phyloP scores from a whole-genome alignment of 176 grass and related monocot genomes.

The Carex parvula region DNA sequence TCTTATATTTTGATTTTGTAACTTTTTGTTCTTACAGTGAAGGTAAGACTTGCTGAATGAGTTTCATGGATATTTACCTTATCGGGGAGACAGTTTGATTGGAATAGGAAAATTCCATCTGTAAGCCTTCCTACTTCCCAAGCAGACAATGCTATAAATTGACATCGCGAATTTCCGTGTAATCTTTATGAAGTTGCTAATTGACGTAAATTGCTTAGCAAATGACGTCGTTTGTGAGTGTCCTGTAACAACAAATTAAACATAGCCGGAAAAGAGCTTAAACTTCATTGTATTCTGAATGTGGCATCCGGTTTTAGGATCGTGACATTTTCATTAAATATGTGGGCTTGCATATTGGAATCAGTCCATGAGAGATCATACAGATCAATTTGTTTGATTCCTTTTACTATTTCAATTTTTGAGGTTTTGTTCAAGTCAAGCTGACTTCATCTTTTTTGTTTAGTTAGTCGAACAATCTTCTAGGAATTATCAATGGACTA shows the following conservation, averaged over 20 bases:
- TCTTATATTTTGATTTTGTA: neutral
- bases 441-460: conserved; percentile 39
- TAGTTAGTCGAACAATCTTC: conserved; percentile 64
- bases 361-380: neutral
- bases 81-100: conserved; percentile 18
- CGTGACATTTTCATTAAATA: neutral
- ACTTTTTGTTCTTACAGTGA: no score
- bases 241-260: neutral
- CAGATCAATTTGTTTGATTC: neutral
- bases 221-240: neutral
- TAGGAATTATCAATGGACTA: conserved; percentile 48
- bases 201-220: neutral
- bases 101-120: neutral
- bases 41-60: neutral
- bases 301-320: neutral
- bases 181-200: neutral
- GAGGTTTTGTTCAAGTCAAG: conserved; percentile 22
- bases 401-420: neutral
- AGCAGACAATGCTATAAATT: neutral
- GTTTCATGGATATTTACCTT: neutral
- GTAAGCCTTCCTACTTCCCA: neutral
- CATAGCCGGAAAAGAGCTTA: neutral
- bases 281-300: neutral
- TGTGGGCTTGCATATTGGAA: neutral
- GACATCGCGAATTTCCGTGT: neutral